phyloP scores from a whole-genome alignment of 148 eudicot species.

The Camellia granthamiana region DNA sequence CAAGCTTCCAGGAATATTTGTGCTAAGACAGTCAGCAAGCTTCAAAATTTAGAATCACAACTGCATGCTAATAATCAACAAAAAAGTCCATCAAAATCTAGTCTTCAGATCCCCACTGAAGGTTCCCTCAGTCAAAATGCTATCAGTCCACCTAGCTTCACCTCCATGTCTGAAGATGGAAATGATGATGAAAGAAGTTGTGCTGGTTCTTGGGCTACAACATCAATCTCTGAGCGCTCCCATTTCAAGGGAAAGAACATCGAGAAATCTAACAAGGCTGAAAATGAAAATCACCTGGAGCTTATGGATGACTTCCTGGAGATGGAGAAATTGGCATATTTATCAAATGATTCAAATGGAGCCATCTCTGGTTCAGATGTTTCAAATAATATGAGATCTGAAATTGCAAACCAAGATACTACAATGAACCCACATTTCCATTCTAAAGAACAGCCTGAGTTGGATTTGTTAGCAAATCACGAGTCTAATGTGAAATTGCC shows the following conservation, averaged over 20 bases:
- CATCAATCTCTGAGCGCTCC: constrained; percentile 52
- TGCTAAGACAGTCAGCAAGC: constrained; percentile 83
- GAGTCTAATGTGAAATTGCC: constrained; percentile 15
- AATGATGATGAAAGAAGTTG: constrained; percentile 73
- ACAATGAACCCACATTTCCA: constrained; percentile 20
- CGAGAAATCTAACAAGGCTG: constrained; percentile 52
- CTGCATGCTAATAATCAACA: constrained; percentile 40
- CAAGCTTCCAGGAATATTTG: constrained; percentile 80
- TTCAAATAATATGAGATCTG: constrained; percentile 23
- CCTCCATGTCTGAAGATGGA: constrained; percentile 81
- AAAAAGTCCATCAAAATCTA: constrained; percentile 33
- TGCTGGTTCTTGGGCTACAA: constrained; percentile 81
- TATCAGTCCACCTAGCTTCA: constrained; percentile 66
- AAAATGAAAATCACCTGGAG: constrained; percentile 63
- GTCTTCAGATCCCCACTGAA: constrained; percentile 24
- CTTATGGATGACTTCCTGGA: constrained; percentile 98
- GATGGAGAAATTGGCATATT: constrained; percentile 92
- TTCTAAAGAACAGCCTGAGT: constrained; percentile 23
- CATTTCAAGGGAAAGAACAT: constrained; percentile 38
- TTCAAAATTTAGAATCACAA: constrained; percentile 74
- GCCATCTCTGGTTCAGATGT: constrained; percentile 22
- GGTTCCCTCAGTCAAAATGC: constrained; percentile 41
- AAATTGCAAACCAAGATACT: constrained; percentile 26
- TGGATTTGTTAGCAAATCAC: constrained; percentile 12
- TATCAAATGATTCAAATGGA: constrained; percentile 47